Conservation (phyloP, 352 stramenopile genomes). For the Blastocystis sp. region DNA sequence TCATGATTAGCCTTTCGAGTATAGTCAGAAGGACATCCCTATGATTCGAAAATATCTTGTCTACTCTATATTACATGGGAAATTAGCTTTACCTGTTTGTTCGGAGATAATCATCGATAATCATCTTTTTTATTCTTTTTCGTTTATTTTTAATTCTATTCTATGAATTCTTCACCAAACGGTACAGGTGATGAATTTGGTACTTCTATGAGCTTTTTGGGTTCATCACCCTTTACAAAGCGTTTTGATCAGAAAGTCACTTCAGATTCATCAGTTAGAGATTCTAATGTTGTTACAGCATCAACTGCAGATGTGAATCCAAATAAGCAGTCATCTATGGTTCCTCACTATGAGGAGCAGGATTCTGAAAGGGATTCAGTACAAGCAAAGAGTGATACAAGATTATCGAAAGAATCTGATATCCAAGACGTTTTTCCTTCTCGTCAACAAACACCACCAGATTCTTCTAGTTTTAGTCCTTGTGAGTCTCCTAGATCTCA, state of each 20-base stretch:
- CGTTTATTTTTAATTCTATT: not conserved
- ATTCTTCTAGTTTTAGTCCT: too few species aligned
- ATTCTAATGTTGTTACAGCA: too few species aligned
- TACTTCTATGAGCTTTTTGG: slow-evolving; percentile 49
- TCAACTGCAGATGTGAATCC: too few species aligned
- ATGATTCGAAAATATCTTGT: slow-evolving; percentile 40
- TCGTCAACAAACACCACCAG: too few species aligned
- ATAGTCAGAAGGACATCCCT: not conserved
- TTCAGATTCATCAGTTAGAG: too few species aligned
- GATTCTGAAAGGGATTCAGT: too few species aligned
- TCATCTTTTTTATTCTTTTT: not conserved
- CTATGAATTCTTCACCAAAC: not conserved
- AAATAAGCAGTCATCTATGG: too few species aligned
- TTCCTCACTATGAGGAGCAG: too few species aligned
- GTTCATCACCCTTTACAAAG: not conserved
- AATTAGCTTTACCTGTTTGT: slow-evolving; percentile 5
- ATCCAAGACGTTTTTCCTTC: too few species aligned
- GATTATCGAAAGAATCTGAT: too few species aligned
- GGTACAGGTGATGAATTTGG: not conserved
- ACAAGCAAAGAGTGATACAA: too few species aligned
- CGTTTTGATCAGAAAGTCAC: not conserved
- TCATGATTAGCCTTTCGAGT: slow-evolving; percentile 31
- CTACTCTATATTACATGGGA: slow-evolving; percentile 47
- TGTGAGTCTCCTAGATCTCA: too few species aligned
- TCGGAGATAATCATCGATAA: not conserved